Percentiles rank a stretch among this genome's conserved stretches.
Conservation (phyloP, 768 basidiomycete genomes). For the Pleurotus eryngii region DNA sequence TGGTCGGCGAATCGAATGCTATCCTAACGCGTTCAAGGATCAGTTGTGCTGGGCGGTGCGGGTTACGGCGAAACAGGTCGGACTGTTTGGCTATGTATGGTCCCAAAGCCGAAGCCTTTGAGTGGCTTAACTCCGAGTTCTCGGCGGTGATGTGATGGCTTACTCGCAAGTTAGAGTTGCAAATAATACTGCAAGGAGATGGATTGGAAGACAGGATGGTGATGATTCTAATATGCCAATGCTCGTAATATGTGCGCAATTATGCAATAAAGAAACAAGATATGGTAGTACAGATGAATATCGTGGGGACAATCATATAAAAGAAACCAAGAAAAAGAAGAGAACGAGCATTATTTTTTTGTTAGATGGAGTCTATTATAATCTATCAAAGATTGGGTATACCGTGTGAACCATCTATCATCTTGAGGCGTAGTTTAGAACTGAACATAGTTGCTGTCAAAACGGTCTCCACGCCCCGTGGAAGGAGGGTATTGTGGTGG, state of each 20-base stretch:
- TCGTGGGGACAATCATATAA: neutral
- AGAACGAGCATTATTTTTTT: neutral
- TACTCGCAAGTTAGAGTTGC: neutral
- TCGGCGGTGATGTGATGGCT: neutral
- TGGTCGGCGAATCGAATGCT: constrained; percentile 32
- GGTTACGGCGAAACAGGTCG: constrained; percentile 2
- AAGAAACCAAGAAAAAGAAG: neutral
- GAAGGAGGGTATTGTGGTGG: constrained; percentile 1
- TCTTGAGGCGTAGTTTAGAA: no score
- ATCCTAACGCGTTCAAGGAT: neutral
- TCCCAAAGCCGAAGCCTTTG: neutral
- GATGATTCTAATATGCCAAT: neutral
- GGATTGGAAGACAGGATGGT: no score
- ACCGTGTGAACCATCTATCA: no score
- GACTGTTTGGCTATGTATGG: constrained; percentile 7
- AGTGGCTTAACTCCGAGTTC: neutral
- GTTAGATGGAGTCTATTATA: no score
- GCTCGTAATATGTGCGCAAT: neutral
- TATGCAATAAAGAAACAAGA: neutral
- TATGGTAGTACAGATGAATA: neutral
- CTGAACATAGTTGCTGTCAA: constrained; percentile 1
- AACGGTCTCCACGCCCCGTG: neutral
- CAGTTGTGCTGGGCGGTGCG: neutral
- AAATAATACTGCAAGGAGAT: neutral
- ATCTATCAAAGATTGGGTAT: no score